Evolutionary conservation across 805 yeast species (phyloP), one percentile per base, ranked within the genome.

Genomic region (Myxozyma geophila): DNA sequence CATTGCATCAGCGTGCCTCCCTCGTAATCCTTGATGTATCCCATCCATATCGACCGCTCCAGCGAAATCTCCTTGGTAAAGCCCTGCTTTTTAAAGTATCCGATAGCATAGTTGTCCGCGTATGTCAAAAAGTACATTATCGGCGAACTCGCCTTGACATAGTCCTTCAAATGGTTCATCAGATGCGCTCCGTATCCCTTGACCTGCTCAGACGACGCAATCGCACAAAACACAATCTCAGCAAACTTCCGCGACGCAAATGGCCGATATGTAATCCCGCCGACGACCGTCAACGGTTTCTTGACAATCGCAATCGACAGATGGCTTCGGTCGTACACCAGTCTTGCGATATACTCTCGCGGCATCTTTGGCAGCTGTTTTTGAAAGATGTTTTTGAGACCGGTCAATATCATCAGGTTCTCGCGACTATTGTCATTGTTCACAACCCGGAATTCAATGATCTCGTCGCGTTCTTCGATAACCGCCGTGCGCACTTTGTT

Each of bases 1-100:
- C 99, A 95, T 78, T 95, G 98, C 98, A 95, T 93, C 65, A 95
- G 79, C 0, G 99, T 95, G 71, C 98, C 99, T 33, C 99, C 99
- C 78, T 95, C 99, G 77, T 95, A 95, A 79, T 95, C 99, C 76
- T 95, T 95, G 73, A 95, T 95, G 76, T 95, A 95, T 2, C 99
- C 99, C 95, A 91, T 90, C 99, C 99, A 95, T 40, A 87, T 82
- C 56, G 85, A 84, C 68, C 87, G 88, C 43, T 93, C 95, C 61
- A 95, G 81, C 7, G 97, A 83, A 44, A 95, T 89, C 65, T 93
- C 98, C 75, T 95, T 95, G 17, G 98, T 92, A 77, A 95, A 95
- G 0, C 99, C 99, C 77, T 95, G 99, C 73, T 95, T 95, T 72
- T 93, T 93, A 82, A 95, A 95, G 76, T 93, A 95, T 1, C 99